Conservation (phyloP, 345 rosid species). For the Anacardium occidentale region DNA sequence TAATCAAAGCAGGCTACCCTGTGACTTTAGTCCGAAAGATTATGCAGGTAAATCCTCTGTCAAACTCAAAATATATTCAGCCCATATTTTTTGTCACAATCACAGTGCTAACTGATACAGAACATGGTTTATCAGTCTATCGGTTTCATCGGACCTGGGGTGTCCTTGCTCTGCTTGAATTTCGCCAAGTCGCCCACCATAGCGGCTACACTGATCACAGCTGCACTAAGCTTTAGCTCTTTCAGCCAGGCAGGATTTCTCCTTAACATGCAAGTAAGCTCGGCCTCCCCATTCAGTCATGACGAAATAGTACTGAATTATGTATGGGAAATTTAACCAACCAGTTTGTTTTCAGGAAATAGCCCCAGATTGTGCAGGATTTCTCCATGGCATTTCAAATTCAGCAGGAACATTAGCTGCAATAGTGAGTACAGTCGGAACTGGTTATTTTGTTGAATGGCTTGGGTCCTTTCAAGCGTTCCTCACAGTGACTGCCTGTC, state of each 20-base stretch:
- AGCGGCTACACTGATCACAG: constrained; percentile 65
- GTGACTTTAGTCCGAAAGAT: constrained; percentile 73
- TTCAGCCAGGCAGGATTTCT: constrained; percentile 99
- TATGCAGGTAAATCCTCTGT: constrained; percentile 69
- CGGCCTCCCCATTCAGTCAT: background rate
- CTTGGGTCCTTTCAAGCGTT: constrained; percentile 91
- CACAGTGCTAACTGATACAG: background rate
- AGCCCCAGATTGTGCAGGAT: constrained; percentile 90
- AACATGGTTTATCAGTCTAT: constrained; percentile 51
- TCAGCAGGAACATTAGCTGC: constrained; percentile 94
- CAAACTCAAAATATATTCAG: background rate
- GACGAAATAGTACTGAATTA: background rate
- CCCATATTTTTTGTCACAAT: background rate
- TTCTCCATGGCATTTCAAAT: constrained; percentile 82
- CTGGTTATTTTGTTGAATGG: constrained; percentile 90
- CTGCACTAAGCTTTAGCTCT: constrained; percentile 83
- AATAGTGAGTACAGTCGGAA: constrained; percentile 88
- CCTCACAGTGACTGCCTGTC: constrained; percentile 68
- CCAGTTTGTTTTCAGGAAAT: constrained; percentile 55
- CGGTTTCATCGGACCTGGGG: constrained; percentile 87
- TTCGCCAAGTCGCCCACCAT: constrained; percentile 61
- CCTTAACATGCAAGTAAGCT: constrained; percentile 85
- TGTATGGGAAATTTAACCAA: too few relatives aligned
- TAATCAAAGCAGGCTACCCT: constrained; percentile 73
- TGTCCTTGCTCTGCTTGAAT: constrained; percentile 76